Percentiles rank a stretch among this genome's conserved stretches.
phyloP scores from a whole-genome alignment of 495 filamentous ascomycete genomes.

The Podospora anserina region DNA sequence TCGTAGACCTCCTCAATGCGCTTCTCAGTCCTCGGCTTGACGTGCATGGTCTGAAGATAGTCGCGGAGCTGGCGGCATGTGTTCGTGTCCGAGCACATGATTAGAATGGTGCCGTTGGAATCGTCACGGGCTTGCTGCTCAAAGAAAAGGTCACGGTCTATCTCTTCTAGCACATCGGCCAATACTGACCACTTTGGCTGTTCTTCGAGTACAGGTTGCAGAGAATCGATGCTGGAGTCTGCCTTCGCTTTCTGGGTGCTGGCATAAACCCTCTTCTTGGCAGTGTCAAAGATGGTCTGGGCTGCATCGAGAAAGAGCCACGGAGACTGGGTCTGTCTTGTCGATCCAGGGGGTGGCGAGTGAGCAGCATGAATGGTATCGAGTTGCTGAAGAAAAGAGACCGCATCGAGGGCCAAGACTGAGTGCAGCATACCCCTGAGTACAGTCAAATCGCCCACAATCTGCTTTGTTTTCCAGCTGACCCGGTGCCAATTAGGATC shows the following conservation, averaged over 20 bases:
- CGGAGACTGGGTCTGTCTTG: conserved; percentile 82
- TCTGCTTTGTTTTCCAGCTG: conserved; percentile 90
- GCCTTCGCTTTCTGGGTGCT: conserved; percentile 40
- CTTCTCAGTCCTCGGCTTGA: conserved; percentile 52
- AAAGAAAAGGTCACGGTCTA: conserved; percentile 86
- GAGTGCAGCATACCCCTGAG: conserved; percentile 83
- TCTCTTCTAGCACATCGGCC: conserved; percentile 84
- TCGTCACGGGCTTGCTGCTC: conserved; percentile 72
- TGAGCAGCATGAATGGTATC: conserved; percentile 92
- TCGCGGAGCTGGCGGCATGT: conserved; percentile 89
- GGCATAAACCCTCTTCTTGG: conserved; percentile 84
- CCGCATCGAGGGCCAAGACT: conserved; percentile 82
- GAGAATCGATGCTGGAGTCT: conserved; percentile 53
- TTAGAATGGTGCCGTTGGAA: conserved; percentile 83
- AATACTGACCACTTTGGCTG: conserved; percentile 90
- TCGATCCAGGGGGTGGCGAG: conserved; percentile 82
- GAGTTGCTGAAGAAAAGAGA: conserved; percentile 87
- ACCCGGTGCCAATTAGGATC: conserved; percentile 97
- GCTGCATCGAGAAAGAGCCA: conserved; percentile 97
- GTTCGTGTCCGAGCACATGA: conserved; percentile 90
- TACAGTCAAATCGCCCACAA: conserved; percentile 82
- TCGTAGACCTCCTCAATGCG: conserved; percentile 39
- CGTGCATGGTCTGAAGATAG: conserved; percentile 86
- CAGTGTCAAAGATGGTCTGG: conserved; percentile 87
- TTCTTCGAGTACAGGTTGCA: conserved; percentile 90